Evolutionary conservation across 2,329 filamentous ascomycete genomes (phyloP).

Genomic region (Byssochlamys sp.): DNA sequence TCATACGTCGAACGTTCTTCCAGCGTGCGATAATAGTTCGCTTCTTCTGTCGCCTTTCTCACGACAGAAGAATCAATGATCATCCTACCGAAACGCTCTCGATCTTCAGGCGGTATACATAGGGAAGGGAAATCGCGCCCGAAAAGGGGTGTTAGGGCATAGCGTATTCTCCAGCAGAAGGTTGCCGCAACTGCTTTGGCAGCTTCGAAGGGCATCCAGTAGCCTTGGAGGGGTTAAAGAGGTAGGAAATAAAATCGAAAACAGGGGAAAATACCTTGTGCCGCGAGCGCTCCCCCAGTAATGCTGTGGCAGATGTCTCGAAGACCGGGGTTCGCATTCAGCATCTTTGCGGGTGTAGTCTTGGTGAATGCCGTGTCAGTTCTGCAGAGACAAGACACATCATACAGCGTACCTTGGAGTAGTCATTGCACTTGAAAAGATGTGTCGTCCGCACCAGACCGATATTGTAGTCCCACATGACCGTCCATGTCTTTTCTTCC

Average conservation of each 20-base stretch:
- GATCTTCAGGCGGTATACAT: constrained; percentile 57
- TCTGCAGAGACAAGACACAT: not conserved
- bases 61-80: constrained; percentile 53
- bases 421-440: constrained; percentile 83
- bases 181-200: constrained; percentile 79
- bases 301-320: constrained; percentile 88
- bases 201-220: constrained; percentile 89
- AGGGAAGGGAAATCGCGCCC: constrained; percentile 66
- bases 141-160: constrained; percentile 81
- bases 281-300: constrained; percentile 79
- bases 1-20: constrained; percentile 12
- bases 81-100: constrained; percentile 56
- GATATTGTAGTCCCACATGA: constrained; percentile 97
- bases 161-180: constrained; percentile 77
- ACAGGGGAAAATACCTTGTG: constrained; percentile 61
- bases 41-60: constrained; percentile 37
- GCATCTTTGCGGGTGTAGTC: constrained; percentile 81
- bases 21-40: constrained; percentile 22
- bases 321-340: constrained; percentile 67
- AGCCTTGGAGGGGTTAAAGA: constrained; percentile 50
- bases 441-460: constrained; percentile 88
- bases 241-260: not conserved
- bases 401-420: constrained; percentile 61
- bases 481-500: constrained; percentile 56
- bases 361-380: constrained; percentile 28